These are phyloP conservation scores for Diversispora epigaea DNA, from an alignment of 192 early-diverging fungal species.

Conservation along the genomic window DNA sequence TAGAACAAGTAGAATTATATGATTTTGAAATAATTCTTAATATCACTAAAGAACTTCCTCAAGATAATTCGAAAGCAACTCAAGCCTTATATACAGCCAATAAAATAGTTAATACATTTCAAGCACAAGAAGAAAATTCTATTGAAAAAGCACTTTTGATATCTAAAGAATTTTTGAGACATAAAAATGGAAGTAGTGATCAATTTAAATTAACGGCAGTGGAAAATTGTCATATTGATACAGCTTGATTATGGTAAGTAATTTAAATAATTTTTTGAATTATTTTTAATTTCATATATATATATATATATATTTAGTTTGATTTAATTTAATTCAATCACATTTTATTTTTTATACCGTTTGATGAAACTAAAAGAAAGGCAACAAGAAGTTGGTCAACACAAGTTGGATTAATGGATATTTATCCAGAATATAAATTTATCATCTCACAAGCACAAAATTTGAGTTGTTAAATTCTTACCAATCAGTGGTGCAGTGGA, in stretches of 20 bases:
- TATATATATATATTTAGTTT: too few relatives aligned
- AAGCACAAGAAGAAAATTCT: conserved; percentile 51
- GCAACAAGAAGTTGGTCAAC: conserved; percentile 80
- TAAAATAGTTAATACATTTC: conserved; percentile 72
- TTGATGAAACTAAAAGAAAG: conserved; percentile 96
- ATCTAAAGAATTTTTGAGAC: conserved; percentile 65
- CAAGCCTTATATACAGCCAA: conserved; percentile 86
- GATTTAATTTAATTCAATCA: neutral
- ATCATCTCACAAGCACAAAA: conserved; percentile 95
- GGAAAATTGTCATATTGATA: conserved; percentile 80
- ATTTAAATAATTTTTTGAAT: neutral
- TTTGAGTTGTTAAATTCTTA: conserved; percentile 93
- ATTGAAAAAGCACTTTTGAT: too few relatives aligned
- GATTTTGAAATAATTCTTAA: conserved; percentile 78
- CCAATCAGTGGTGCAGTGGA: conserved; percentile 92
- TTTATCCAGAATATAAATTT: conserved; percentile 88
- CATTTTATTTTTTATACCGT: conserved; percentile 78
- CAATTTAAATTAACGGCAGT: conserved; percentile 81
- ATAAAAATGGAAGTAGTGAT: conserved; percentile 57
- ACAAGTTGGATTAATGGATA: conserved; percentile 79
- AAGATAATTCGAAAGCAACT: conserved; percentile 64
- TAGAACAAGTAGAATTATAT: conserved; percentile 68
- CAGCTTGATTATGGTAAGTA: conserved; percentile 82
- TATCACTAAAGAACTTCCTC: conserved; percentile 69
- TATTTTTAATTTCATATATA: neutral